Conservation (phyloP, 352 stramenopile genomes). For the Pythium aristosporum region DNA sequence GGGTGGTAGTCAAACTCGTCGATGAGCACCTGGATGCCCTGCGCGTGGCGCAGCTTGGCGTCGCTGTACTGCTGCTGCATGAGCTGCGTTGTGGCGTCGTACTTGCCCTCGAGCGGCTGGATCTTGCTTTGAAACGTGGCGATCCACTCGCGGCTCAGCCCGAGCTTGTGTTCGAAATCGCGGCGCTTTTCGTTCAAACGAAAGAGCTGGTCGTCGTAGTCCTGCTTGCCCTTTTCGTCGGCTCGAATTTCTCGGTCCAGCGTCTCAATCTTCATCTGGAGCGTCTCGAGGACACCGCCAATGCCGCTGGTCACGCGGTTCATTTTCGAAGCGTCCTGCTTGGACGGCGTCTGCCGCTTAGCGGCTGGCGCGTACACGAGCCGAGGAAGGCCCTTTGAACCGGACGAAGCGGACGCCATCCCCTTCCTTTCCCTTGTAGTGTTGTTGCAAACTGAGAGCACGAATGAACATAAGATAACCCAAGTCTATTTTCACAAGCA, state of each 20-base stretch:
- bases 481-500: constrained; percentile 12
- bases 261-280: constrained; percentile 58
- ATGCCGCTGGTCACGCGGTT: constrained; percentile 75
- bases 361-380: constrained; percentile 51
- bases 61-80: constrained; percentile 86
- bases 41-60: constrained; percentile 80
- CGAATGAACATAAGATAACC: background rate
- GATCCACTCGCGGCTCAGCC: constrained; percentile 58
- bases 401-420: constrained; percentile 8
- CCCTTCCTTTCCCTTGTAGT: background rate
- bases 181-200: constrained; percentile 45
- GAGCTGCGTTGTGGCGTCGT: constrained; percentile 65
- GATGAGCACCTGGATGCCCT: constrained; percentile 83
- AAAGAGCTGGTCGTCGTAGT: constrained; percentile 79
- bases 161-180: constrained; percentile 58
- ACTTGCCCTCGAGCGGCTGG: constrained; percentile 63
- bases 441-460: too few species aligned
- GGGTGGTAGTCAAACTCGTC: constrained; percentile 90
- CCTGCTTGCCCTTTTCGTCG: constrained; percentile 75
- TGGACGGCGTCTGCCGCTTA: constrained; percentile 42
- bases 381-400: constrained; percentile 33
- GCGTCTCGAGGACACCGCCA: constrained; percentile 54
- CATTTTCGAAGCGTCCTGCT: constrained; percentile 64
- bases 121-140: constrained; percentile 74
- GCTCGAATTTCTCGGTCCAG: constrained; percentile 69